Percentiles rank a stretch among this genome's conserved stretches.
These are phyloP conservation scores for Pulicaria dysenterica DNA, from an alignment of 129 eudicot species.

Conservation along the genomic window DNA sequence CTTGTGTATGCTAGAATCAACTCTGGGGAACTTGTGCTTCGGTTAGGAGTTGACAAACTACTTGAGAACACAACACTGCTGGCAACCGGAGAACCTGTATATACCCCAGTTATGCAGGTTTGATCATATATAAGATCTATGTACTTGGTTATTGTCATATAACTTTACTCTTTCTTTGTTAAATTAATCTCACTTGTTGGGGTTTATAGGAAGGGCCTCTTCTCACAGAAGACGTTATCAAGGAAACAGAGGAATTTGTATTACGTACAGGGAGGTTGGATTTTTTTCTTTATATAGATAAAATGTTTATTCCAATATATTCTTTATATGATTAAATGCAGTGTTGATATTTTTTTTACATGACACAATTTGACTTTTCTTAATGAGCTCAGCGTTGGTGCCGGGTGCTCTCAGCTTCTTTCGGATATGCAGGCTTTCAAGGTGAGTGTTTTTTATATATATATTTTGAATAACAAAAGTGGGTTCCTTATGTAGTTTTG, in stretches of 20 bases:
- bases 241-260: constrained; percentile 91
- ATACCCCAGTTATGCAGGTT: constrained; percentile 92
- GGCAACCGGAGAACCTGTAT: constrained; percentile 86
- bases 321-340: background rate
- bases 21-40: constrained; percentile 79
- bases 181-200: constrained; percentile 12
- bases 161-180: constrained; percentile 6
- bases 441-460: constrained; percentile 35
- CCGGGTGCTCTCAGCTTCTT: constrained; percentile 98
- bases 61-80: constrained; percentile 64
- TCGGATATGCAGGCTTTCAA: constrained; percentile 99
- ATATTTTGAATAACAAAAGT: constrained; percentile 47
- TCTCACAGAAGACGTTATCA: constrained; percentile 86
- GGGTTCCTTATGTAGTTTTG: constrained; percentile 3
- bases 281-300: background rate
- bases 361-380: constrained; percentile 17
- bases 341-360: background rate
- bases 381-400: constrained; percentile 76
- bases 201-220: constrained; percentile 81
- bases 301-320: background rate
- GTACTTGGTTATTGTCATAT: background rate
- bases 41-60: constrained; percentile 67
- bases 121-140: background rate
- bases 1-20: constrained; percentile 58
- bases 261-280: constrained; percentile 92